phyloP scores from a whole-genome alignment of 768 basidiomycete genomes.

The Lentinula raphanica region DNA sequence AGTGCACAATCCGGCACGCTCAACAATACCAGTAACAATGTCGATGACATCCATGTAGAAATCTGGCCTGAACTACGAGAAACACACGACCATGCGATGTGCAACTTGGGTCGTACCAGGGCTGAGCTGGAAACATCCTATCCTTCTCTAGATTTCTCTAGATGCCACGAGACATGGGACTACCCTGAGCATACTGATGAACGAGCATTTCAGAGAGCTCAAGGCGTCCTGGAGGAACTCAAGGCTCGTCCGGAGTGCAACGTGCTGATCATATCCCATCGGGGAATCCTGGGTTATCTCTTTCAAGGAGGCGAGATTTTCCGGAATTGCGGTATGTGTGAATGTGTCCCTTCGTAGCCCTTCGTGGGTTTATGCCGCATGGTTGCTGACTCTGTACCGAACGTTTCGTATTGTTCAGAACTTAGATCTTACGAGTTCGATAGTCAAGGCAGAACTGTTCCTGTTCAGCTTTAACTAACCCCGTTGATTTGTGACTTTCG shows the following conservation, averaged over 20 bases:
- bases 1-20: background rate
- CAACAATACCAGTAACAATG: too few species aligned
- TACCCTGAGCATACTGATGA: conserved; percentile 12
- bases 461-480: background rate
- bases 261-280: conserved; percentile 13
- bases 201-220: conserved; percentile 9
- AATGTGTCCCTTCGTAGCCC: too few species aligned
- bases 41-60: background rate
- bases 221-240: conserved; percentile 8
- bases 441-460: background rate
- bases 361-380: too few species aligned
- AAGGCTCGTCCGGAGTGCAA: conserved; percentile 7
- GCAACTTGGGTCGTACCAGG: conserved; percentile 13
- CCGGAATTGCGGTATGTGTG: conserved; percentile 14
- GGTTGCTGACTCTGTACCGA: too few species aligned
- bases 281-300: conserved; percentile 13
- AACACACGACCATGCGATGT: conserved; percentile 14
- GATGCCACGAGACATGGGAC: conserved; percentile 14
- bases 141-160: conserved; percentile 12
- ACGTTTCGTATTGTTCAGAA: background rate
- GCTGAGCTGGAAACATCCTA: conserved; percentile 4
- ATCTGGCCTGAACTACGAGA: conserved; percentile 17
- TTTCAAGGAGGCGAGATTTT: conserved; percentile 8
- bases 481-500: too few species aligned
- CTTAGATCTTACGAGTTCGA: background rate